A percentile compares a stretch with the other conserved stretches of the same genome.
Evolutionary conservation across 23 red algal species (phyloP).

Genomic region (Gracilaria vermiculophylla): DNA sequence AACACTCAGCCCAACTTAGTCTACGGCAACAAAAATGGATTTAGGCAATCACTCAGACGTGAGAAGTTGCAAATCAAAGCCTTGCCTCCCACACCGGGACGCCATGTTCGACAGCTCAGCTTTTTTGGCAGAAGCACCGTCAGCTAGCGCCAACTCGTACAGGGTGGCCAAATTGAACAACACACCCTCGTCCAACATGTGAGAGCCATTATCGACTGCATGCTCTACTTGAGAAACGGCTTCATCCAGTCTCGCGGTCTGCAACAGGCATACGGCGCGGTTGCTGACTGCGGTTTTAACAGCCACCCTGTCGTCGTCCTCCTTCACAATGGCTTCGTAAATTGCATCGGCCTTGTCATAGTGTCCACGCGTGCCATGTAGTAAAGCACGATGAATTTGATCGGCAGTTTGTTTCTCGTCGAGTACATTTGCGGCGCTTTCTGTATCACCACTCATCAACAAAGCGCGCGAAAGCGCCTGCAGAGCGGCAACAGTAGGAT

Average conservation of each 20-base stretch:
- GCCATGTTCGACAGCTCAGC: background rate
- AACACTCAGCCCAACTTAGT: background rate
- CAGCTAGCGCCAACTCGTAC: constrained; percentile 59
- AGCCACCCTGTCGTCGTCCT: background rate
- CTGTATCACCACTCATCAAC: constrained; percentile 32
- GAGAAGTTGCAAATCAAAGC: constrained; percentile 20
- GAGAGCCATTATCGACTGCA: background rate
- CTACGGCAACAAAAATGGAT: background rate
- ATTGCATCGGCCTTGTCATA: constrained; percentile 9
- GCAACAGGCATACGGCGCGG: constrained; percentile 57
- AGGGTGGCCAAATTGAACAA: constrained; percentile 72
- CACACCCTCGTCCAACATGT: constrained; percentile 69
- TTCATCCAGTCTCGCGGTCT: constrained; percentile 37
- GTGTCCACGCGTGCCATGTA: constrained; percentile 24
- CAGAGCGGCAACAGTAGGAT: background rate
- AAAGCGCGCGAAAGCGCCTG: constrained; percentile 27
- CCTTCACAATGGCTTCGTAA: background rate
- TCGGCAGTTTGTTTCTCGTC: background rate
- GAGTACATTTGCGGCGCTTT: background rate
- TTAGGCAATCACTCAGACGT: background rate
- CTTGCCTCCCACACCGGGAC: background rate
- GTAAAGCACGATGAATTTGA: constrained; percentile 20
- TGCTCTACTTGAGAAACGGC: constrained; percentile 49
- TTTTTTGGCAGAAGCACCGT: constrained; percentile 35
- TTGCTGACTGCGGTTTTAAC: constrained; percentile 35